Conservation (phyloP, 352 stramenopile species). For the Globisporangium echinulatum region DNA sequence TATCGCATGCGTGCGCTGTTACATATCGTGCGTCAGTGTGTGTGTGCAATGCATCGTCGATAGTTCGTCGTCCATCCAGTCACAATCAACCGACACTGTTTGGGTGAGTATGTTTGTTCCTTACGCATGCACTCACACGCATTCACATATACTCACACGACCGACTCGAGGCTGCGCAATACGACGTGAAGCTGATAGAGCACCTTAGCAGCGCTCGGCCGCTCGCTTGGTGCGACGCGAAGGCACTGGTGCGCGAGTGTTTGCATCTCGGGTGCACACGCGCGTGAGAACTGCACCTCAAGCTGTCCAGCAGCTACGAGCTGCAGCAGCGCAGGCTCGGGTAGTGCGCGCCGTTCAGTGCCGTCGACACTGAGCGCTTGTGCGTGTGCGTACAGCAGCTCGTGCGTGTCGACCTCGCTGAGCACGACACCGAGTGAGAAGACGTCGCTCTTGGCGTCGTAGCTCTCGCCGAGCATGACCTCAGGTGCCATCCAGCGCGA, state of each 20-base stretch:
- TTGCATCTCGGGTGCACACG: conserved; percentile 8
- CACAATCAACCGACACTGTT: too few species aligned
- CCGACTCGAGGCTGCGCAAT: conserved; percentile 5
- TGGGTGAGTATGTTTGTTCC: too few species aligned
- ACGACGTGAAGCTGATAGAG: conserved; percentile 17
- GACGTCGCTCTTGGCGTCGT: conserved; percentile 25
- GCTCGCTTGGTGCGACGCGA: conserved; percentile 4
- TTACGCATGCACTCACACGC: too few species aligned
- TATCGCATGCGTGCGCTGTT: too few species aligned
- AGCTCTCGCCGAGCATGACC: conserved; percentile 24
- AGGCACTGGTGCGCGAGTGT: conserved; percentile 8
- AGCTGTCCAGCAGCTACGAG: conserved; percentile 18
- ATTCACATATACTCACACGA: too few species aligned
- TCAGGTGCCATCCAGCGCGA: conserved; percentile 33
- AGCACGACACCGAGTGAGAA: conserved; percentile 77
- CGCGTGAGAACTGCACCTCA: conserved; percentile 14
- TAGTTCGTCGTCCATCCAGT: too few species aligned
- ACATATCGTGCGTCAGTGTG: too few species aligned
- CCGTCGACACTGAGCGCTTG: neutral
- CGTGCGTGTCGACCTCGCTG: conserved; percentile 64
- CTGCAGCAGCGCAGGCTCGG: conserved; percentile 21
- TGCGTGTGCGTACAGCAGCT: conserved; percentile 24
- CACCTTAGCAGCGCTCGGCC: conserved; percentile 10
- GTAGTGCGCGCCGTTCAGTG: conserved; percentile 11
- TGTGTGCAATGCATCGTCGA: too few species aligned